phyloP scores from a whole-genome alignment of 2,329 filamentous ascomycete genomes.

The Biscogniauxia mediterranea region DNA sequence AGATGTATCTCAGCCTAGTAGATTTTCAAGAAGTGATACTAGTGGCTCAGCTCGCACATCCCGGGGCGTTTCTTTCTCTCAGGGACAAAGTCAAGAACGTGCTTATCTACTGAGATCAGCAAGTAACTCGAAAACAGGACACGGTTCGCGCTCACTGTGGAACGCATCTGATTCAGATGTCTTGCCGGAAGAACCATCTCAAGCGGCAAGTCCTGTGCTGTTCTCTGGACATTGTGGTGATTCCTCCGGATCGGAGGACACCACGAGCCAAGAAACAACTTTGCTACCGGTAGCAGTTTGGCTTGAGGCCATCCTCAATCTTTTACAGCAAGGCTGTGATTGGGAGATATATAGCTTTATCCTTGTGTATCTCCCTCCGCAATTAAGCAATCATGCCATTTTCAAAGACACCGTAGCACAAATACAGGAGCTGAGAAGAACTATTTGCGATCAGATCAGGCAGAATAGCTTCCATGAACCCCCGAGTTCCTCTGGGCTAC shows the following conservation, averaged over 20 bases:
- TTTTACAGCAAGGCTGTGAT: slow-evolving; percentile 72
- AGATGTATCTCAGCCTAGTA: slow-evolving; percentile 46
- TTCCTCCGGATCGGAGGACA: slow-evolving; percentile 15
- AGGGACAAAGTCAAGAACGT: slow-evolving; percentile 45
- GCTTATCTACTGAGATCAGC: slow-evolving; percentile 40
- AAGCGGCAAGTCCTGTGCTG: slow-evolving; percentile 50
- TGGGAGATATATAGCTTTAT: slow-evolving; percentile 95
- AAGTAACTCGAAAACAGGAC: slow-evolving; percentile 37
- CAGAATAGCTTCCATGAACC: slow-evolving; percentile 78
- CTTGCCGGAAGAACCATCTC: slow-evolving; percentile 48
- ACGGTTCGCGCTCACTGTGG: slow-evolving; percentile 52
- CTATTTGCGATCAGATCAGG: slow-evolving; percentile 81
- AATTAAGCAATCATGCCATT: slow-evolving; percentile 85
- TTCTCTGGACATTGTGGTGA: slow-evolving; percentile 39
- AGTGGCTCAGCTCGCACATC: slow-evolving; percentile 41
- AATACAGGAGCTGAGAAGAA: slow-evolving; percentile 70
- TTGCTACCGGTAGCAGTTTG: slow-evolving; percentile 65
- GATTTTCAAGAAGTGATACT: slow-evolving; percentile 45
- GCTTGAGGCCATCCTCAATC: slow-evolving; percentile 72
- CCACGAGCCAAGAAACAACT: slow-evolving; percentile 34
- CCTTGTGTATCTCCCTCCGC: slow-evolving; percentile 79
- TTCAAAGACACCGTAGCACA: slow-evolving; percentile 73
- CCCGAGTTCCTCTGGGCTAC: slow-evolving; percentile 72
- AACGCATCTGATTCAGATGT: slow-evolving; percentile 55
- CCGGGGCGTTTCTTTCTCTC: slow-evolving; percentile 53